These are phyloP conservation scores for Calonectria honghensis DNA, from an alignment of 2,329 filamentous ascomycete species.

Conservation along the genomic window DNA sequence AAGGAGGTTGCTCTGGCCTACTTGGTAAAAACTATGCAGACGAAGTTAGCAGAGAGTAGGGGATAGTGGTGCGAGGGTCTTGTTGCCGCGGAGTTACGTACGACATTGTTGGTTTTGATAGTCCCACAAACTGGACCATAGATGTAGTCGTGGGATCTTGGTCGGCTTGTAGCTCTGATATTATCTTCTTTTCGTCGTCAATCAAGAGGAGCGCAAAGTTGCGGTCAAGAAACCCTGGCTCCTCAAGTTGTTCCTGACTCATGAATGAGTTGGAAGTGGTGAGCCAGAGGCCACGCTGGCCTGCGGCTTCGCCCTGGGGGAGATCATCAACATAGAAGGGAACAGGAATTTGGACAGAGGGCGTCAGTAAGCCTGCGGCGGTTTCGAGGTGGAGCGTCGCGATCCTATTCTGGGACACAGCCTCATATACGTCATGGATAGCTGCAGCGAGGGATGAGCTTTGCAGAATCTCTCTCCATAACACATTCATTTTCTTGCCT, in stretches of 20 bases:
- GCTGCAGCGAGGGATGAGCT: conserved; percentile 87
- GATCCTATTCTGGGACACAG: conserved; percentile 89
- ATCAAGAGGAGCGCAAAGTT: conserved; percentile 92
- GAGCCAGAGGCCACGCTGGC: conserved; percentile 86
- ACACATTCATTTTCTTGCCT: conserved; percentile 76
- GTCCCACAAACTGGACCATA: conserved; percentile 87
- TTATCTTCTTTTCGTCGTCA: conserved; percentile 84
- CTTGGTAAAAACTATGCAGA: conserved; percentile 76
- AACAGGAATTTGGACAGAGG: conserved; percentile 79
- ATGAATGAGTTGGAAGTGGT: conserved; percentile 88
- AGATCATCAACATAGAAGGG: conserved; percentile 84
- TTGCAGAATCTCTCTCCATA: conserved; percentile 83
- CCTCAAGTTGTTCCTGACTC: conserved; percentile 80
- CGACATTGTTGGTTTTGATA: conserved; percentile 81
- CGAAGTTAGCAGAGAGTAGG: conserved; percentile 30
- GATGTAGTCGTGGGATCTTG: conserved; percentile 84
- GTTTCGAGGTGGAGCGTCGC: conserved; percentile 87
- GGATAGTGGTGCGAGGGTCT: background rate
- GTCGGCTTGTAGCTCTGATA: conserved; percentile 85
- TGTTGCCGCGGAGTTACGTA: conserved; percentile 52
- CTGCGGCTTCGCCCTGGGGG: conserved; percentile 79
- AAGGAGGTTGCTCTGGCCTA: conserved; percentile 82
- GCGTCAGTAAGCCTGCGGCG: conserved; percentile 73
- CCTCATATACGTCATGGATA: conserved; percentile 87
- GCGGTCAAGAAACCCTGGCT: conserved; percentile 83